Conservation (phyloP, 495 filamentous ascomycete genomes). For the Hypoxylon fuscum region DNA sequence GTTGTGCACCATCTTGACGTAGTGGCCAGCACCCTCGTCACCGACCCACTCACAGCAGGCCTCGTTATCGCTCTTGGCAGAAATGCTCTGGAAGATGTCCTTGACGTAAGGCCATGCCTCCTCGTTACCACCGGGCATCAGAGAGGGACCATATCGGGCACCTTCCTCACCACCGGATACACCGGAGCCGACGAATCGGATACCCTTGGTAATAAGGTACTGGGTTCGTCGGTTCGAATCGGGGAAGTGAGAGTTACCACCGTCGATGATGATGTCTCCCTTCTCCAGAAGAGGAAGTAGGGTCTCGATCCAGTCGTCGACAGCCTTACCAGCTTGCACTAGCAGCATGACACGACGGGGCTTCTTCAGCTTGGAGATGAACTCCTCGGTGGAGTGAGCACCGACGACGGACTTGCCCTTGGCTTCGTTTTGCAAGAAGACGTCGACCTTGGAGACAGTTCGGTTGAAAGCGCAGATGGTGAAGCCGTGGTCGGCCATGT, state of each 20-base stretch:
- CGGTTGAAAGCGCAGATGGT: conserved; percentile 98
- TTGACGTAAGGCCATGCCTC: conserved; percentile 98
- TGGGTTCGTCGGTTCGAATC: conserved; percentile 96
- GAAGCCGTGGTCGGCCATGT: conserved; percentile 95
- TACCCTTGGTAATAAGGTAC: conserved; percentile 84
- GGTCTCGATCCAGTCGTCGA: conserved; percentile 97
- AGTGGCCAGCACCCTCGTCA: conserved; percentile 98
- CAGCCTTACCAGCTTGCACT: conserved; percentile 96
- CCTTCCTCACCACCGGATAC: conserved; percentile 99
- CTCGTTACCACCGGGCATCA: conserved; percentile 99
- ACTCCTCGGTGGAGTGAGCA: conserved; percentile 93
- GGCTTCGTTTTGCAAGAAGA: conserved; percentile 91
- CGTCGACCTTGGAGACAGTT: conserved; percentile 96
- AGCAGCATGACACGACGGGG: conserved; percentile 97
- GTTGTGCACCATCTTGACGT: conserved; percentile 99
- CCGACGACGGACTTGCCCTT: conserved; percentile 95
- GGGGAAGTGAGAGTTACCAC: conserved; percentile 99
- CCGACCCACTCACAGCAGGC: conserved; percentile 99
- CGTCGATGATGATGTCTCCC: conserved; percentile 99
- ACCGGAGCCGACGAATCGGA: conserved; percentile 96
- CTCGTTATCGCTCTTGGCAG: conserved; percentile 96
- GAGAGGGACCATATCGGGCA: conserved; percentile 93
- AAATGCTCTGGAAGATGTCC: conserved; percentile 97
- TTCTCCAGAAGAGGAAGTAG: conserved; percentile 88
- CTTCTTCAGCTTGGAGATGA: conserved; percentile 93